Evolutionary conservation across 148 eudicot species (phyloP).

Genomic region (Silene latifolia): DNA sequence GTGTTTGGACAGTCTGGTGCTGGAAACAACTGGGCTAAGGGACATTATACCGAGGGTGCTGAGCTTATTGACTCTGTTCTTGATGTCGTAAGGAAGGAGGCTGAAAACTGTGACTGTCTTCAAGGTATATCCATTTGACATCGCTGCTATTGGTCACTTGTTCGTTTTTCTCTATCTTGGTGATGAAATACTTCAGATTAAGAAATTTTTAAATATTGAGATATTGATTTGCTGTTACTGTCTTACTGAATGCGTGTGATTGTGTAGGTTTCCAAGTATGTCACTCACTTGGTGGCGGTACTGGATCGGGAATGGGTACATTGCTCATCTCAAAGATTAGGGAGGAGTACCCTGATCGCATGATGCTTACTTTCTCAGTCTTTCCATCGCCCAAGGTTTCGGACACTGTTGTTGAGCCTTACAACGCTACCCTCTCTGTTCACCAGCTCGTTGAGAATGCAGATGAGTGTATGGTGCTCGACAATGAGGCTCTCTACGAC

Average conservation of each 20-base stretch:
- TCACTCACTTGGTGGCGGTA: conserved; percentile 42
- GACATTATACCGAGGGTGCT: conserved; percentile 39
- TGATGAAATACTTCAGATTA: too few relatives aligned
- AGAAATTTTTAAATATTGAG: too few relatives aligned
- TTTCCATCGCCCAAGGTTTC: conserved; percentile 40
- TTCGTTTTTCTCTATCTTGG: too few relatives aligned
- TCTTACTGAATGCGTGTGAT: too few relatives aligned
- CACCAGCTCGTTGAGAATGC: conserved; percentile 44
- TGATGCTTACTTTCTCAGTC: conserved; percentile 43
- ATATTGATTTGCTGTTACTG: too few relatives aligned
- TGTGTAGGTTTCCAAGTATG: conserved; percentile 36
- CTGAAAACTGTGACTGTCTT: conserved; percentile 43
- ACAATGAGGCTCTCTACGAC: conserved; percentile 35
- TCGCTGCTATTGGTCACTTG: not conserved
- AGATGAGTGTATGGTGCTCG: conserved; percentile 43
- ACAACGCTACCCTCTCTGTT: conserved; percentile 39
- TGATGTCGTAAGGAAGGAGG: conserved; percentile 40
- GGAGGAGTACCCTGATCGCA: conserved; percentile 42
- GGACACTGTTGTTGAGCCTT: conserved; percentile 42
- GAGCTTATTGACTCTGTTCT: conserved; percentile 40
- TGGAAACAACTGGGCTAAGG: conserved; percentile 44
- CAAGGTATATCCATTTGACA: conserved; percentile 25
- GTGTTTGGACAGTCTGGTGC: conserved; percentile 41
- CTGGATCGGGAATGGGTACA: conserved; percentile 44
- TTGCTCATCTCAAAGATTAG: conserved; percentile 37